A percentile compares a stretch with the other conserved stretches of the same genome.
Evolutionary conservation across 495 filamentous ascomycete species (phyloP).

Genomic region (Hypoxylon fuscum): DNA sequence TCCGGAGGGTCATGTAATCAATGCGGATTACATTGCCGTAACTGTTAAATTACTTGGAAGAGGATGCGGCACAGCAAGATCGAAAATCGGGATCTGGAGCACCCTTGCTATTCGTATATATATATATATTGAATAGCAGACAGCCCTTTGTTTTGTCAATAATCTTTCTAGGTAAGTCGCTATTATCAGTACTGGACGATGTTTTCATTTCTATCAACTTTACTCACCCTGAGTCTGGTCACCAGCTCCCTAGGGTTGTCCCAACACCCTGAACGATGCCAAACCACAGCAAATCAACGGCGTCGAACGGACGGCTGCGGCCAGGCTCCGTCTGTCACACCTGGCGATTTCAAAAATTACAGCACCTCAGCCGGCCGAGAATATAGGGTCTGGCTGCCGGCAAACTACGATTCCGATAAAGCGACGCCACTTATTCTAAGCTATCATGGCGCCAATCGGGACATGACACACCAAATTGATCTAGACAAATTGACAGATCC

Average conservation of each 20-base stretch:
- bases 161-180: not conserved
- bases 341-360: conserved; percentile 27
- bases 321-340: conserved; percentile 9
- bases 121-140: not conserved
- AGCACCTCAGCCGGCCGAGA: conserved; percentile 41
- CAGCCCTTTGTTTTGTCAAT: not conserved
- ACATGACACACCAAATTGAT: conserved; percentile 46
- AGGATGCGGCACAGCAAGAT: too few relatives aligned
- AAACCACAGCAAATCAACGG: too few relatives aligned
- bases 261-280: not conserved
- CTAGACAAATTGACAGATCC: conserved; percentile 56
- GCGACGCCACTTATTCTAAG: conserved; percentile 56
- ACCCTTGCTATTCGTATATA: too few relatives aligned
- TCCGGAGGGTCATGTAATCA: too few relatives aligned
- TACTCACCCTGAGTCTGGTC: conserved; percentile 9
- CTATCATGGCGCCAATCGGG: conserved; percentile 54
- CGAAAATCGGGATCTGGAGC: too few relatives aligned
- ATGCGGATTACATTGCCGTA: too few relatives aligned
- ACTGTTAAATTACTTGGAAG: too few relatives aligned
- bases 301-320: conserved; percentile 19
- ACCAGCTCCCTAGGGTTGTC: conserved; percentile 13
- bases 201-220: conserved; percentile 14
- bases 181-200: conserved; percentile 5
- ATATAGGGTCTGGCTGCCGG: conserved; percentile 52
- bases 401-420: conserved; percentile 45